Evolutionary conservation across 164 flowering plant species (phyloP), one percentile per base, ranked within the genome.

Genomic region (Vitis labrusca): DNA sequence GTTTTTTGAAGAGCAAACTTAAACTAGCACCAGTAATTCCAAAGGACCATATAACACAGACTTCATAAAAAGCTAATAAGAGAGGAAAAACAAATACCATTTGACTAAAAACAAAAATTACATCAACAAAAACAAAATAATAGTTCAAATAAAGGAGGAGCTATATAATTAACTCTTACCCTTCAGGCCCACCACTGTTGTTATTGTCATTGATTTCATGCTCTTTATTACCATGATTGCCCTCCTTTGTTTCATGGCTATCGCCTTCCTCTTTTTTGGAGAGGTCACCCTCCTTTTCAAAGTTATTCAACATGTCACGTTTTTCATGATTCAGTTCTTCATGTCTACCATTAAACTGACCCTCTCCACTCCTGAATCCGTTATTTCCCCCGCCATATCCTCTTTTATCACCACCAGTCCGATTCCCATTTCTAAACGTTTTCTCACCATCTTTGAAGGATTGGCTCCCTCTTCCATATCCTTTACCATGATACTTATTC

Each of bases 341-440:
- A 65, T 48, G 71, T 1, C 61, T 76, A 56, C 77, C 80, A 77
- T 58, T 57, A 37, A 57, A 23, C 3, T 62, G 64, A 10, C 74
- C 69, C 44, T 59, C 63, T 14, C 69, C 51, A n/a, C 59, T 59
- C 29, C 69, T 74, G 56, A 52, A 66, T 13, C 63, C 74, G 19
- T 64, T 63, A 27, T 66, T 67, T 15, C 47, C 71, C 7, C 64
- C 68, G 12, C 58, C 56, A 47, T 58, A 67, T 5, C 68, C 70
- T 67, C 70, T 59, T 16, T 51, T 67, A 15, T 69, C 63, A 55
- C 65, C 70, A 47, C 72, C 63, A 49, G 19, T 59, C 0, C 50
- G 61, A 44, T 66, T 62, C 17, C 69, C 80, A 57, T 59, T 48
- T 1, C 58, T 69, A 63, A 48, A 59, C 6, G 17, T 47, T 67